Evolutionary conservation across 2,329 filamentous ascomycete genomes (phyloP), one percentile per base, ranked within the genome.

Genomic region (Emergomyces orientalis): DNA sequence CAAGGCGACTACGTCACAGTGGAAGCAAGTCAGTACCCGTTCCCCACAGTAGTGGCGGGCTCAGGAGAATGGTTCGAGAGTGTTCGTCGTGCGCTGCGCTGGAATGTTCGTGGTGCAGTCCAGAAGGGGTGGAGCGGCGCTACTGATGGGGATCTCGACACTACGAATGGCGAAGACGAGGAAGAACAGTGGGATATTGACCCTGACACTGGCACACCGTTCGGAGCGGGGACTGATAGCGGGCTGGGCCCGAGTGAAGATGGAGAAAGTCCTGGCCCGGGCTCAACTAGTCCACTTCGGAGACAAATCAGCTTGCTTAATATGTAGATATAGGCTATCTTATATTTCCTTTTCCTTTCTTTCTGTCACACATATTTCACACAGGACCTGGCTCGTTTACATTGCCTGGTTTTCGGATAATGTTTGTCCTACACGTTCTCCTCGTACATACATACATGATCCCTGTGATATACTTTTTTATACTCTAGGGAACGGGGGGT

Each of bases 1-100:
- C 90, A 93, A 71, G 94, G 94, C 61, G 94, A 99, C 77, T 90
- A 93, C 70, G 94, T 99, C 73, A 97, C 93, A 65, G 94, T 99
- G 70, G 91, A 93, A 49, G 94, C 94, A 3, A 95, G 90, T 37
- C 91, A 96, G 73, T 99, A 97, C 71, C 94, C 94, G 0, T 97
- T 99, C 79, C 94, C 94, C 2, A 97, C 94, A 0, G 93, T 99
- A 52, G 90, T 95, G 63, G 89, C 91, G 67, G 90, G 88, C 66
- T 88, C 88, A 65, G 89, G 88, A 0, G 94, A 99, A 75, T 99
- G 94, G 94, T 97, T 99, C 73, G 90, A 97, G 75, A 95, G 90
- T 71, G 91, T 99, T 58, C 91, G 90, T 61, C 86, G 93, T 65
- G 96, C 93, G 3, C 81, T 99, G 64, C 84, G 92, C 66, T 99